Base-by-base conservation (phyloP, 352 stramenopile genomes). In the Pythium biforme region DNA sequence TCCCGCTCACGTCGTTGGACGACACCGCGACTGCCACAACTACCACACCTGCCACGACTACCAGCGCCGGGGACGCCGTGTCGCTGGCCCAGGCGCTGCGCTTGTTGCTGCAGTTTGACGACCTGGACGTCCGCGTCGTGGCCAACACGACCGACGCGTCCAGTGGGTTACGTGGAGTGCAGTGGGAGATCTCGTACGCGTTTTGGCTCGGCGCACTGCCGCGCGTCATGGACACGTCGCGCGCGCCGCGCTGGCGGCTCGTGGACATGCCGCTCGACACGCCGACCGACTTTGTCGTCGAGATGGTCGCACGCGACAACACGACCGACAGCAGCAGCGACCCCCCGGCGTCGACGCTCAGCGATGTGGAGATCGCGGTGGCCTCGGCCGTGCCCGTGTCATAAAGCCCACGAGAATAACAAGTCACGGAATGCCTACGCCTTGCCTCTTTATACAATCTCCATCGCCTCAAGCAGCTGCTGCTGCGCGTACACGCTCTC, bases 101-200 rank as follows among this genome's bases (percentile, higher is more conserved):
- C 15, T 14, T 17, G 9, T 45, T 86, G 11, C 67, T 88, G 7
- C 56, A 73, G 23, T 81, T 73, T 48, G 66, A 77, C n/a, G 69
- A 75, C 47, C 66, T 88, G 41, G 54, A 61, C 37, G 76, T 82
- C 7, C 47, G 47, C 40, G 64, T 81, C 10, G 47, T 60, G 22
- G 23, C 10, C 27, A 43, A 66, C 37, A 15, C 23, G 15, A 57
- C 43, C 2, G 56, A 66, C 22, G 15, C 31, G 4, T 11, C 17
- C 37, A 51, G 10, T 10, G 56, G 55, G 8, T 43, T 46, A 10
- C 50, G 58, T 27, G 26, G 29, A 9, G 37, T 66, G 7, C 58
- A 66, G 46, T 66, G 57, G 58, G 51, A 59, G 52, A 22, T 71
- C 20, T 15, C 34, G 43, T 71, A 66, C 64, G 26, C 45, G 48